Evolutionary conservation across 2,329 filamentous ascomycete species (phyloP).

Genomic region (Anthostomella pinea): DNA sequence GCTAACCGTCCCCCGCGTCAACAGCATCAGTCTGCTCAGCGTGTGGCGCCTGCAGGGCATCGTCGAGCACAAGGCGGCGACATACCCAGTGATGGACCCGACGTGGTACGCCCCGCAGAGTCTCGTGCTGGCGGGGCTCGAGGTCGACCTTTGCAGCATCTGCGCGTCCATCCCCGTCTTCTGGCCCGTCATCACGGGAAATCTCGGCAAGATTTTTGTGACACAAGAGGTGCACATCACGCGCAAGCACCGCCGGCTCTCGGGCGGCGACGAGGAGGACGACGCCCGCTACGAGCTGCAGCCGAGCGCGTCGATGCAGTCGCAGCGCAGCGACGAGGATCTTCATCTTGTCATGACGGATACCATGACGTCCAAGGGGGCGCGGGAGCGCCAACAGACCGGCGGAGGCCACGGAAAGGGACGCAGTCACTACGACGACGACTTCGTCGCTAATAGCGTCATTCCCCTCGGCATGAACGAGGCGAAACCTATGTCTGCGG

Average conservation of each 20-base stretch:
- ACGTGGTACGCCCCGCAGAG: conserved; percentile 34
- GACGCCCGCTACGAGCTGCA: conserved; percentile 16
- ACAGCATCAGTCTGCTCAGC: conserved; percentile 30
- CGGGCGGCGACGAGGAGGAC: conserved; percentile 12
- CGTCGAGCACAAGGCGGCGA: conserved; percentile 27
- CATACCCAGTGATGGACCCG: conserved; percentile 34
- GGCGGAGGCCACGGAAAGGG: too few species aligned
- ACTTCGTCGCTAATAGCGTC: too few species aligned
- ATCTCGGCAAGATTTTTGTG: conserved; percentile 33
- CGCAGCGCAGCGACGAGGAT: conserved; percentile 14
- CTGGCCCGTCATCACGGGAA: conserved; percentile 30
- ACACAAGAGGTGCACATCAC: conserved; percentile 35
- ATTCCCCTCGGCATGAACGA: too few species aligned
- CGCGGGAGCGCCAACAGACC: background rate
- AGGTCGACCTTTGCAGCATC: conserved; percentile 33
- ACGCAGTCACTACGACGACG: background rate
- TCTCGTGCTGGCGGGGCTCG: conserved; percentile 33
- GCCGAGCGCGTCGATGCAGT: conserved; percentile 4
- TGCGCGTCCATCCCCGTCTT: conserved; percentile 34
- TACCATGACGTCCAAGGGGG: conserved; percentile 1
- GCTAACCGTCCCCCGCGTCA: background rate
- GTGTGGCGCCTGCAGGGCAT: conserved; percentile 33
- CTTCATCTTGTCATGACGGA: conserved; percentile 12
- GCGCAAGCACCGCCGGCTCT: conserved; percentile 26
- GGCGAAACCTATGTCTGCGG: conserved; percentile 11